phyloP scores from a whole-genome alignment of 192 early-diverging fungal species.

The Cetraspora pellucida region DNA sequence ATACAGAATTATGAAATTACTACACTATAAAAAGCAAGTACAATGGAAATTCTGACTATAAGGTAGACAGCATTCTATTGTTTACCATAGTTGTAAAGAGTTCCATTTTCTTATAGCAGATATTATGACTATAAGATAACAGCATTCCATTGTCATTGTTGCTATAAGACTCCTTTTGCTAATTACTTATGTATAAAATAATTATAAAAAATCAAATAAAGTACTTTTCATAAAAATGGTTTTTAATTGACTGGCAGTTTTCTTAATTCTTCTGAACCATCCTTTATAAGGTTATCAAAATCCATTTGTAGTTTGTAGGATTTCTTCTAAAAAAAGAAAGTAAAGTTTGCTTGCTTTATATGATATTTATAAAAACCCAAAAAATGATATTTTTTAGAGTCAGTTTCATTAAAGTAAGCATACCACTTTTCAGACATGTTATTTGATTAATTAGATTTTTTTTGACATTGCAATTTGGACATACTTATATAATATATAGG shows the following conservation, averaged over 20 bases:
- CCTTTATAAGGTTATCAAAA: neutral
- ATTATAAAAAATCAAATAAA: conserved; percentile 17
- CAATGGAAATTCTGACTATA: conserved; percentile 30
- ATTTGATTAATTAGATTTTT: no score
- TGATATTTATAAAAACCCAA: conserved; percentile 29
- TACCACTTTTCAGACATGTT: neutral
- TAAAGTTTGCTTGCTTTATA: conserved; percentile 34
- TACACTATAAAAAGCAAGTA: conserved; percentile 3
- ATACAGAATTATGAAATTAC: conserved; percentile 16
- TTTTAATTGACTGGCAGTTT: conserved; percentile 19
- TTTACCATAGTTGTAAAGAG: conserved; percentile 27
- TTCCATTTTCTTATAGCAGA: conserved; percentile 28
- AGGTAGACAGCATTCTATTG: conserved; percentile 30
- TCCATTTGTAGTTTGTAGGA: conserved; percentile 26
- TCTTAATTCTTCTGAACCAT: conserved; percentile 27
- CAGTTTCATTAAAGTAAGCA: conserved; percentile 18
- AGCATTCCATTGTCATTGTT: conserved; percentile 25
- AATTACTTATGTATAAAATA: conserved; percentile 18
- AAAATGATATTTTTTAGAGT: conserved; percentile 28
- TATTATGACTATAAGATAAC: conserved; percentile 31
- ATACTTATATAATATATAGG: no score
- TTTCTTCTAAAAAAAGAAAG: conserved; percentile 32
- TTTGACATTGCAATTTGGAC: no score
- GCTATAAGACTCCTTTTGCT: conserved; percentile 31
- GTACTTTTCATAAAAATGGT: neutral